Evolutionary conservation across 129 eudicot species (phyloP), one percentile per base, ranked within the genome.

Genomic region (Chrysanthemum seticuspe): DNA sequence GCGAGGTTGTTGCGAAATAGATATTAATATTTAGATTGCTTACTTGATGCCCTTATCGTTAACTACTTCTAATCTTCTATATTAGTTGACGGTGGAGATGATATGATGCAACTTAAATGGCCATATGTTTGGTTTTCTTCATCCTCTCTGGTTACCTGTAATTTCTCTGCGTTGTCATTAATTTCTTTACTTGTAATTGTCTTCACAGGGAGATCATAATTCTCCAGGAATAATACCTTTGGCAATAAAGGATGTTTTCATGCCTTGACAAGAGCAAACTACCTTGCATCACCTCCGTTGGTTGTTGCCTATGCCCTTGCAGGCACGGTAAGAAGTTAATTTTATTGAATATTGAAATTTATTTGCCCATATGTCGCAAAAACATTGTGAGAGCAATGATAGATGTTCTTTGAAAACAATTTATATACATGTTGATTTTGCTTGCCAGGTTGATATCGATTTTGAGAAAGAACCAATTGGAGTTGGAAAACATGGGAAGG

Each of bases 191-290:
- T 83, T 58, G 52, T 29, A 80, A 47, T 54, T 71, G 75, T 66
- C 70, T 71, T 82, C 65, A 53, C 94, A 95, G 99, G 99, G 99
- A 61, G 99, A 95, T 85, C 99, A 95, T 73, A 76, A 67, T 79
- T 86, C 88, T 83, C 99, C 97, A 58, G 99, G 99, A 56, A 83
- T 95, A 62, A 95, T 95, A 77, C 99, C 99, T 14, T 79, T 95
- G 88, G 99, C 99, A 11, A 95, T 95, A 82, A 90, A 90, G 82
- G 99, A 95, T 78, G 99, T 95, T 49, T 95, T 95, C 89, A 95
- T 23, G 25, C 25, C 25, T 23, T 23, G 25, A 1, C 25, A 23
- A 0, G 25, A 23, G 25, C 25, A 23, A 23, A 23, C 25, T 23
- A 23, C 25, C 25, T 23, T 23, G 25, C 25, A 23, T 23, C 1